A percentile compares a stretch with the other conserved stretches of the same genome.
Evolutionary conservation across 1,284 basidiomycete species (phyloP).

Genomic region (Trametes pubescens): DNA sequence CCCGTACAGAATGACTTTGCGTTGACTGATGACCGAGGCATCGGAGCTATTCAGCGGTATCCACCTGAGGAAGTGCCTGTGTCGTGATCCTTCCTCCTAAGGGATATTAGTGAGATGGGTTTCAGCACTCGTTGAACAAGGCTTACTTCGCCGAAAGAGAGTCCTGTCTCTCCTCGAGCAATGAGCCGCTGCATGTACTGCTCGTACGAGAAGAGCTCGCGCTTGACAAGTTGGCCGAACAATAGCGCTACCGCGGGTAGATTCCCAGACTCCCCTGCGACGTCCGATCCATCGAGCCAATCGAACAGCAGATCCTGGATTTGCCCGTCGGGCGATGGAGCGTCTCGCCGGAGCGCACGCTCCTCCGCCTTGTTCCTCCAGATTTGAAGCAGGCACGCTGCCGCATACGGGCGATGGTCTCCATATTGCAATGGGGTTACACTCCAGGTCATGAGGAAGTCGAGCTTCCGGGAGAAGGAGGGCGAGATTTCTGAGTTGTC

Average conservation of each 20-base stretch:
- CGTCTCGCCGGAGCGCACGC: slow-evolving; percentile 65
- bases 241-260: slow-evolving; percentile 73
- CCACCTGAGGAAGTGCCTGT: slow-evolving; percentile 70
- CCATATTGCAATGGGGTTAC: slow-evolving; percentile 87
- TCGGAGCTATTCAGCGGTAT: slow-evolving; percentile 70
- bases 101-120: not conserved
- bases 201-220: slow-evolving; percentile 84
- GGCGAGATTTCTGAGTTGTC: slow-evolving; percentile 51
- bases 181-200: slow-evolving; percentile 87
- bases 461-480: slow-evolving; percentile 74
- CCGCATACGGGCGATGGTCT: slow-evolving; percentile 85
- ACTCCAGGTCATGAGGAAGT: slow-evolving; percentile 87
- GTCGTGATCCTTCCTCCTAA: slow-evolving; percentile 58
- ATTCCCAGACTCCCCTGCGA: slow-evolving; percentile 66
- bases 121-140: not conserved
- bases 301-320: slow-evolving; percentile 82
- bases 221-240: slow-evolving; percentile 82
- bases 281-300: slow-evolving; percentile 81
- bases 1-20: slow-evolving; percentile 73
- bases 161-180: slow-evolving; percentile 76
- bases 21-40: slow-evolving; percentile 67
- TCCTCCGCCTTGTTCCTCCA: slow-evolving; percentile 74
- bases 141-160: slow-evolving; percentile 58
- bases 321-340: slow-evolving; percentile 61
- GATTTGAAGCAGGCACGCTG: slow-evolving; percentile 75